Percentiles rank a stretch among this genome's conserved stretches.
phyloP scores from a whole-genome alignment of 2,329 filamentous ascomycete species.

The Aspergillus clavatus region DNA sequence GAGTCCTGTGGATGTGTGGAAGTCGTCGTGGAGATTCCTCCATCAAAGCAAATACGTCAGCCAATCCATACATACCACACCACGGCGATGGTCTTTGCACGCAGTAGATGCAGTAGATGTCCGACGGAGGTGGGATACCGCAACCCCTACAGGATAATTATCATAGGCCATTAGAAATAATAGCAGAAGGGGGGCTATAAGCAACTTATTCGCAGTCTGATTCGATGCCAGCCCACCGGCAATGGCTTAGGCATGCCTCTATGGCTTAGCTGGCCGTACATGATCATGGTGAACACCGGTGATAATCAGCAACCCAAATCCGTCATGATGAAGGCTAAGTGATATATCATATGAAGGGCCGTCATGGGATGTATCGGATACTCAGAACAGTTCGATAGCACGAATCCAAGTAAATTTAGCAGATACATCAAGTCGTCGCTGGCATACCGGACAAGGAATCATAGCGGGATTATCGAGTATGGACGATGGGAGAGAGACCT shows the following conservation, averaged over 20 bases:
- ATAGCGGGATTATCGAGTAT: too few relatives aligned
- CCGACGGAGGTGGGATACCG: too few relatives aligned
- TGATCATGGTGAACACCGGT: too few relatives aligned
- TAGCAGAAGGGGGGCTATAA: neutral
- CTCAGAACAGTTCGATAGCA: too few relatives aligned
- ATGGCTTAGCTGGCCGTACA: conserved; percentile 3
- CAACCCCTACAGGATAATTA: too few relatives aligned
- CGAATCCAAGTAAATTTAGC: neutral
- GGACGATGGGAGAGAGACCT: too few relatives aligned
- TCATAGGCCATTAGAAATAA: too few relatives aligned
- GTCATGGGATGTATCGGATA: too few relatives aligned
- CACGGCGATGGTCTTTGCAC: neutral
- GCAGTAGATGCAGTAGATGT: too few relatives aligned
- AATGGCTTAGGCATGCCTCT: conserved; percentile 11
- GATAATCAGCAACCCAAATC: conserved; percentile 3
- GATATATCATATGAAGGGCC: neutral
- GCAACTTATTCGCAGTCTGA: conserved; percentile 8
- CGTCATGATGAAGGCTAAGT: conserved; percentile 1
- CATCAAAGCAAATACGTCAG: neutral
- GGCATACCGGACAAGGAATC: neutral
- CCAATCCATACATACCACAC: neutral
- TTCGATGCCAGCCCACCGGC: conserved; percentile 23
- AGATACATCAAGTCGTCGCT: neutral
- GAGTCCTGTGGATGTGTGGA: too few relatives aligned
- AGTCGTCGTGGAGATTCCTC: neutral